phyloP scores from a whole-genome alignment of 768 basidiomycete genomes.

The Agaricus blazei region DNA sequence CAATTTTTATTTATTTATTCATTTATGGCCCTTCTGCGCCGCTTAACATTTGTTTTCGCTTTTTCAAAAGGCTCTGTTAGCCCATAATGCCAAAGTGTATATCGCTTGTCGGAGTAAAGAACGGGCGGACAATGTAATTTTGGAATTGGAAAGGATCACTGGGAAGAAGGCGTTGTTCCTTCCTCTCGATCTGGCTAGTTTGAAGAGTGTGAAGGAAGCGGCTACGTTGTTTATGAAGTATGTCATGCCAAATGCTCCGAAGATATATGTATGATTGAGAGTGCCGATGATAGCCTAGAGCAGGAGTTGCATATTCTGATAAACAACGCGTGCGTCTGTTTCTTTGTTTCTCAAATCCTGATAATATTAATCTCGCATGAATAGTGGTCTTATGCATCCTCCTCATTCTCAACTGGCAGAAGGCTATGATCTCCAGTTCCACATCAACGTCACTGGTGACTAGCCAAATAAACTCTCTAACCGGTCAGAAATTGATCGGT shows the following conservation, averaged over 20 bases:
- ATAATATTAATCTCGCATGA: background rate
- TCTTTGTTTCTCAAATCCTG: no score
- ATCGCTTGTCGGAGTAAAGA: slow-evolving; percentile 42
- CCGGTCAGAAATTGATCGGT: slow-evolving; percentile 9
- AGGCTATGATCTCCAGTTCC: slow-evolving; percentile 54
- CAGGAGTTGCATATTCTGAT: slow-evolving; percentile 37
- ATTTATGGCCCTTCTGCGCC: no score
- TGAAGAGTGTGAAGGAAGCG: slow-evolving; percentile 32
- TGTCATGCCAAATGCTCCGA: slow-evolving; percentile 19
- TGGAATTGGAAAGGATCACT: slow-evolving; percentile 44
- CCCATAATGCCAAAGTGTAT: slow-evolving; percentile 64
- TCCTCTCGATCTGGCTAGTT: slow-evolving; percentile 36
- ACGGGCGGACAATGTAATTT: slow-evolving; percentile 46
- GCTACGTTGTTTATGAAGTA: slow-evolving; percentile 38
- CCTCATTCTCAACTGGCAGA: slow-evolving; percentile 41
- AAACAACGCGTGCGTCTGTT: slow-evolving; percentile 38
- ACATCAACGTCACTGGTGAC: slow-evolving; percentile 48
- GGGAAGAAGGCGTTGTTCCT: slow-evolving; percentile 41
- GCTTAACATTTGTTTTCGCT: background rate
- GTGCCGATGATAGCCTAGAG: slow-evolving; percentile 28
- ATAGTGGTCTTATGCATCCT: slow-evolving; percentile 42
- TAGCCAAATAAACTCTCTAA: slow-evolving; percentile 3
- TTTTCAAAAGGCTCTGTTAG: slow-evolving; percentile 39
- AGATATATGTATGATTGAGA: background rate
- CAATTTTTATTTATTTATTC: background rate